These are phyloP conservation scores for Talaromyces marneffei DNA, from an alignment of 2,329 filamentous ascomycete genomes.

Conservation along the genomic window DNA sequence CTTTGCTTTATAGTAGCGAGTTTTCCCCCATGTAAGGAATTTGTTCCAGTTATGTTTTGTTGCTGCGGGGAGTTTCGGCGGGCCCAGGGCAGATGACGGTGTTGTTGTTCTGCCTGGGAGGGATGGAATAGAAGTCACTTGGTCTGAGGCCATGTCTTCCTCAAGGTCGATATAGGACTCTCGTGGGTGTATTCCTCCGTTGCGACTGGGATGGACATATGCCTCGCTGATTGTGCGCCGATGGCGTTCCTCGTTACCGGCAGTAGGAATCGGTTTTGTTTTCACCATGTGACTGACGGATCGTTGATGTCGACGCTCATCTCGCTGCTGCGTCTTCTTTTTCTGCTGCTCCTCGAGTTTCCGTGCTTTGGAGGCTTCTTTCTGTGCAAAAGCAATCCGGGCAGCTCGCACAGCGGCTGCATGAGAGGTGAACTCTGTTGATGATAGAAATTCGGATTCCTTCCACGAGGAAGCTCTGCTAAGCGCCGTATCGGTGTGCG, in stretches of 20 bases:
- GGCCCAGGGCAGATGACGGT: not conserved
- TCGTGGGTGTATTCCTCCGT: not conserved
- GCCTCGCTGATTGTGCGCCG: constrained; percentile 8
- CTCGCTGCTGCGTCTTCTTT: constrained; percentile 42
- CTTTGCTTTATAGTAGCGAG: constrained; percentile 48
- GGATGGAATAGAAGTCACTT: not conserved
- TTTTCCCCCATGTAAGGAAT: constrained; percentile 54
- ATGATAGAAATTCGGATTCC: constrained; percentile 36
- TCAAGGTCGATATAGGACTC: constrained; percentile 1
- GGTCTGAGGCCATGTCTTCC: not conserved
- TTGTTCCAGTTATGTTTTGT: constrained; percentile 43
- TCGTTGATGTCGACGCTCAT: constrained; percentile 40
- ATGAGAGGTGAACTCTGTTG: constrained; percentile 49
- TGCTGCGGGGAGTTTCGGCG: constrained; percentile 4
- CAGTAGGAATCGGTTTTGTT: constrained; percentile 10
- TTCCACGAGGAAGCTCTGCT: constrained; percentile 9
- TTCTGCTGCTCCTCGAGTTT: constrained; percentile 50
- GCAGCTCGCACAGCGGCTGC: constrained; percentile 53
- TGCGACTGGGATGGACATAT: not conserved
- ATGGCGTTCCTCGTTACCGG: constrained; percentile 19
- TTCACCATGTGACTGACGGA: constrained; percentile 21
- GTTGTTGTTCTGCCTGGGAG: not conserved
- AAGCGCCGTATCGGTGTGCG: constrained; percentile 9
- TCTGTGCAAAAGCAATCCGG: constrained; percentile 53
- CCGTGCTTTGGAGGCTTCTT: constrained; percentile 52